Percentiles rank a stretch among this genome's conserved stretches.
These are phyloP conservation scores for Haplosporangium gracile DNA, from an alignment of 192 early-diverging fungal species.

Conservation along the genomic window DNA sequence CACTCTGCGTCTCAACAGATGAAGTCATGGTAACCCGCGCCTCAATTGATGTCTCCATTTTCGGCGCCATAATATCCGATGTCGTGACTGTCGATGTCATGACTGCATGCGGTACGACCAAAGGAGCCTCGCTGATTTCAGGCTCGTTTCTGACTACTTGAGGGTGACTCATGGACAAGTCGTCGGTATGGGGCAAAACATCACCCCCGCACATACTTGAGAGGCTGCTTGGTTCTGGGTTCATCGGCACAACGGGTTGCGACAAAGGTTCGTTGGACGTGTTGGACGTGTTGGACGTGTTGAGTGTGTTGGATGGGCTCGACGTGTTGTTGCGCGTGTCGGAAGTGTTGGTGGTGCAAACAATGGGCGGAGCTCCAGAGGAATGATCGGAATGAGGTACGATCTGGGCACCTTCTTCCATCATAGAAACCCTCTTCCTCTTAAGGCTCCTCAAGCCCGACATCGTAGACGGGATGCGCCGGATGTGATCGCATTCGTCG, in stretches of 20 bases:
- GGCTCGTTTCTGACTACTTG: neutral
- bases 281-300: neutral
- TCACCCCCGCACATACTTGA: neutral
- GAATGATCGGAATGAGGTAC: neutral
- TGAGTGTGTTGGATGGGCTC: neutral
- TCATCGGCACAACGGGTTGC: too few relatives aligned
- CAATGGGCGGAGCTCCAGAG: neutral
- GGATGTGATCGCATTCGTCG: neutral
- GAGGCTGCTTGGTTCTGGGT: neutral
- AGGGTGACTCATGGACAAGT: neutral
- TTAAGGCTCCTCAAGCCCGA: neutral
- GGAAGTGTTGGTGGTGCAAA: neutral
- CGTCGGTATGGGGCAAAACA: neutral
- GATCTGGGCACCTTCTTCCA: neutral
- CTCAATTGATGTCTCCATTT: neutral
- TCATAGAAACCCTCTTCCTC: neutral
- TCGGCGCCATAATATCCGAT: neutral
- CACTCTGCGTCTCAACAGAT: too few relatives aligned
- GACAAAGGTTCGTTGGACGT: too few relatives aligned
- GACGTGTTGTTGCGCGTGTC: neutral
- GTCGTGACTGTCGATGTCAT: neutral
- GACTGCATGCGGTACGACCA: neutral
- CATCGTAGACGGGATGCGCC: neutral
- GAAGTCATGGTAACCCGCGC: neutral
- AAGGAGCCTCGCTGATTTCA: neutral